These are phyloP conservation scores for Suillus variegatus DNA, from an alignment of 768 basidiomycete genomes.

Conservation along the genomic window DNA sequence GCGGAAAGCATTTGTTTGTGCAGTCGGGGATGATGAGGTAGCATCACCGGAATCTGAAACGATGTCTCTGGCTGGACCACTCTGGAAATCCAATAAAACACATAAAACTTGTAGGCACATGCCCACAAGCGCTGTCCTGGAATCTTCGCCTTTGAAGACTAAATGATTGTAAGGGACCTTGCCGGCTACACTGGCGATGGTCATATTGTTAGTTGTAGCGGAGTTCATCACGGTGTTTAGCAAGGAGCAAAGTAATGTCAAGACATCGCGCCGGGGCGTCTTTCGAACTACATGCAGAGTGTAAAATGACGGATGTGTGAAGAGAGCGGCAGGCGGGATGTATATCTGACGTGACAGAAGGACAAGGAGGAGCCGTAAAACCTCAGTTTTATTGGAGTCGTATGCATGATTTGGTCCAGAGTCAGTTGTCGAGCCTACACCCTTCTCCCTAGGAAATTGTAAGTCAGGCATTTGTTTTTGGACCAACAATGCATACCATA, in stretches of 20 bases:
- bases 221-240: conserved; percentile 89
- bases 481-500: conserved; percentile 61
- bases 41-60: conserved; percentile 43
- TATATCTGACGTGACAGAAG: conserved; percentile 92
- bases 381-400: conserved; percentile 85
- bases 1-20: conserved; percentile 83
- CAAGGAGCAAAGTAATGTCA: conserved; percentile 90
- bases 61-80: conserved; percentile 66
- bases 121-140: conserved; percentile 68
- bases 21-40: conserved; percentile 49
- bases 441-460: conserved; percentile 75
- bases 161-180: conserved; percentile 89
- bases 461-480: conserved; percentile 6
- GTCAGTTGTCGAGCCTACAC: conserved; percentile 85
- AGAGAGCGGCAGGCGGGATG: conserved; percentile 65
- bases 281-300: conserved; percentile 78
- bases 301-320: conserved; percentile 74
- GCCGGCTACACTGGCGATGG: conserved; percentile 70
- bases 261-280: conserved; percentile 76
- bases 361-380: conserved; percentile 85
- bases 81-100: conserved; percentile 78
- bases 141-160: conserved; percentile 87
- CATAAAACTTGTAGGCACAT: conserved; percentile 79
- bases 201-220: conserved; percentile 47
- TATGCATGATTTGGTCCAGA: conserved; percentile 61